Evolutionary conservation across 192 early-diverging fungal species (phyloP).

Genomic region (Thamnidium elegans): DNA sequence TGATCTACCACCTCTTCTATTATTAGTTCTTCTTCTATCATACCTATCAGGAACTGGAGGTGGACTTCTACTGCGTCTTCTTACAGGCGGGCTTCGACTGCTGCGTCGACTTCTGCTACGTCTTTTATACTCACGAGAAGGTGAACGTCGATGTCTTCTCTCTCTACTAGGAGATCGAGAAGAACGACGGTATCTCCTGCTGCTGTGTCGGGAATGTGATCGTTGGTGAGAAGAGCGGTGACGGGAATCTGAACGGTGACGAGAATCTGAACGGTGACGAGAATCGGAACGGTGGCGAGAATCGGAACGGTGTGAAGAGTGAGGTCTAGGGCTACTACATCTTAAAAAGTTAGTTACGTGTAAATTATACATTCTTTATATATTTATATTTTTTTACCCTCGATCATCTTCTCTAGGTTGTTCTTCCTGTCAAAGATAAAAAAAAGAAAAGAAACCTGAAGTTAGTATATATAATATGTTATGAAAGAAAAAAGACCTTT

Average conservation of each 20-base stretch:
- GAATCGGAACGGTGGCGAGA: background rate
- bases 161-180: constrained; percentile 39
- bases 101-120: constrained; percentile 42
- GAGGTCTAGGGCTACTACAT: background rate
- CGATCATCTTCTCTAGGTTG: constrained; percentile 14
- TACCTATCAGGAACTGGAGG: background rate
- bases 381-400: constrained; percentile 14
- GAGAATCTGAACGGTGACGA: constrained; percentile 17
- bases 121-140: constrained; percentile 32
- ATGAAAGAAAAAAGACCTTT: background rate
- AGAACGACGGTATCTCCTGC: constrained; percentile 42
- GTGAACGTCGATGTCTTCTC: constrained; percentile 29
- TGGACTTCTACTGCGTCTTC: constrained; percentile 21
- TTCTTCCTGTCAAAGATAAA: constrained; percentile 12
- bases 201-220: constrained; percentile 40
- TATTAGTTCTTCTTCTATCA: constrained; percentile 9
- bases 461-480: background rate
- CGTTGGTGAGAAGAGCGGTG: constrained; percentile 41
- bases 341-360: background rate
- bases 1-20: constrained; percentile 49
- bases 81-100: constrained; percentile 23
- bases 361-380: background rate
- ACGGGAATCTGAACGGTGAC: constrained; percentile 28
- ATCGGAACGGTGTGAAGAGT: background rate
- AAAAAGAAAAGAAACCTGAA: constrained; percentile 7